A percentile compares a stretch with the other conserved stretches of the same genome.
Evolutionary conservation across 352 stramenopile genomes (phyloP).

Genomic region (Phytophthora colocasiae): DNA sequence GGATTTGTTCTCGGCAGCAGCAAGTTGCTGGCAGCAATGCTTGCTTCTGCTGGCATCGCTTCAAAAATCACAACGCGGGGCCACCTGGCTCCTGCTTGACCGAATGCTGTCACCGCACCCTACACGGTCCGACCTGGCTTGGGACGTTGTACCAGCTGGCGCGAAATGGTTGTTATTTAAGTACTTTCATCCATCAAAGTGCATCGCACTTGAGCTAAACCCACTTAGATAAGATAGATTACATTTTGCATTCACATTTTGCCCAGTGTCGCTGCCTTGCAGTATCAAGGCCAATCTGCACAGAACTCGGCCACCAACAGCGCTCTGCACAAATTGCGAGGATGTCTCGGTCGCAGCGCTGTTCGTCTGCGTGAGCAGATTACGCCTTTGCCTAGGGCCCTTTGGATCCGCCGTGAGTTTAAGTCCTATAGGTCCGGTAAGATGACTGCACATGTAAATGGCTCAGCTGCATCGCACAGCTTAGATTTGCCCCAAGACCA

Average conservation of each 20-base stretch:
- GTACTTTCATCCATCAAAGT: too few species aligned
- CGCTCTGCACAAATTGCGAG: background rate
- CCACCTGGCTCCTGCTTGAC: conserved; percentile 27
- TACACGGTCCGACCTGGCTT: conserved; percentile 18
- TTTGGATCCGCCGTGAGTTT: background rate
- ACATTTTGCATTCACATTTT: background rate
- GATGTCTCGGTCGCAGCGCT: conserved; percentile 5
- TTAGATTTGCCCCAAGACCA: conserved; percentile 6
- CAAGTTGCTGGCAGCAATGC: too few species aligned
- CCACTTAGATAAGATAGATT: background rate
- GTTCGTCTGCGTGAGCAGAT: conserved; percentile 15
- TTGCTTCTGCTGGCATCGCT: too few species aligned
- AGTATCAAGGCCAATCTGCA: conserved; percentile 14
- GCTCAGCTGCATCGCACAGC: background rate
- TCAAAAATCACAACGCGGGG: background rate
- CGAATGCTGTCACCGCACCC: conserved; percentile 20
- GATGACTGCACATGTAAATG: background rate
- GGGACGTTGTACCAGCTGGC: conserved; percentile 22
- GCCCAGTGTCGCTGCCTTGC: conserved; percentile 14
- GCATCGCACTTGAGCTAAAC: too few species aligned
- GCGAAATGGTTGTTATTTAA: too few species aligned
- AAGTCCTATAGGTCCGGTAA: background rate
- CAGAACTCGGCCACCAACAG: conserved; percentile 5
- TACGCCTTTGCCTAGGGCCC: conserved; percentile 3
- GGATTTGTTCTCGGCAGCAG: background rate